phyloP scores from a whole-genome alignment of 805 yeast species.

The Ogataea trehalophila region DNA sequence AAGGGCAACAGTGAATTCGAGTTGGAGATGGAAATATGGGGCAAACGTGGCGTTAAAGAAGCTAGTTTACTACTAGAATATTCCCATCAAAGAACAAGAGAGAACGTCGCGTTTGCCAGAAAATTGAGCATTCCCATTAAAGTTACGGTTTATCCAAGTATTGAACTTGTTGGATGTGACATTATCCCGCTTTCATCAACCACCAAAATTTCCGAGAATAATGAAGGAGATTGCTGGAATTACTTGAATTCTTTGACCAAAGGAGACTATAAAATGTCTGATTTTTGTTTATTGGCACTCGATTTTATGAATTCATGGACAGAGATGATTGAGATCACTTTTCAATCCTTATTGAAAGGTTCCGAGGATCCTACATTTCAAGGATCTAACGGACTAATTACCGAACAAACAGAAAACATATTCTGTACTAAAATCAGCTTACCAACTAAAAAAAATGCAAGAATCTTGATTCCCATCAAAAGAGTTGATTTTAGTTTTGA shows the following conservation, averaged over 20 bases:
- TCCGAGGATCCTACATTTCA: slow-evolving; percentile 20
- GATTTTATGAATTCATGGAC: slow-evolving; percentile 84
- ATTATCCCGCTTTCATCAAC: slow-evolving; percentile 50
- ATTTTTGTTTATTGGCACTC: slow-evolving; percentile 59
- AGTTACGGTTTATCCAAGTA: slow-evolving; percentile 65
- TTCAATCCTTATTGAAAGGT: slow-evolving; percentile 21
- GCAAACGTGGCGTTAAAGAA: slow-evolving; percentile 68
- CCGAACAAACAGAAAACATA: slow-evolving; percentile 10
- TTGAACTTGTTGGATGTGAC: slow-evolving; percentile 74
- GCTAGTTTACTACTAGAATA: slow-evolving; percentile 66
- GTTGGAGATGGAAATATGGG: slow-evolving; percentile 55
- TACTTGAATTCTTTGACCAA: slow-evolving; percentile 29
- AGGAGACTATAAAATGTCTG: slow-evolving; percentile 35
- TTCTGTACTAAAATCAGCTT: slow-evolving; percentile 15
- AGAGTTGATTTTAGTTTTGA: slow-evolving; percentile 42
- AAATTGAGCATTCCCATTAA: slow-evolving; percentile 63
- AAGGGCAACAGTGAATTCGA: slow-evolving; percentile 34
- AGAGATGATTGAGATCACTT: slow-evolving; percentile 38
- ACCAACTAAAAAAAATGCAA: slow-evolving; percentile 28
- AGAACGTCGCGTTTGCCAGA: slow-evolving; percentile 37
- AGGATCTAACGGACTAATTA: slow-evolving; percentile 17
- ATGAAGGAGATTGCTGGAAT: slow-evolving; percentile 25
- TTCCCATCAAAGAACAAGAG: slow-evolving; percentile 34
- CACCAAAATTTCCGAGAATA: slow-evolving; percentile 24
- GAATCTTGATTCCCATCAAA: slow-evolving; percentile 69